These are phyloP conservation scores for Gaultheria prostrata DNA, from an alignment of 148 eudicot genomes.

Conservation along the genomic window DNA sequence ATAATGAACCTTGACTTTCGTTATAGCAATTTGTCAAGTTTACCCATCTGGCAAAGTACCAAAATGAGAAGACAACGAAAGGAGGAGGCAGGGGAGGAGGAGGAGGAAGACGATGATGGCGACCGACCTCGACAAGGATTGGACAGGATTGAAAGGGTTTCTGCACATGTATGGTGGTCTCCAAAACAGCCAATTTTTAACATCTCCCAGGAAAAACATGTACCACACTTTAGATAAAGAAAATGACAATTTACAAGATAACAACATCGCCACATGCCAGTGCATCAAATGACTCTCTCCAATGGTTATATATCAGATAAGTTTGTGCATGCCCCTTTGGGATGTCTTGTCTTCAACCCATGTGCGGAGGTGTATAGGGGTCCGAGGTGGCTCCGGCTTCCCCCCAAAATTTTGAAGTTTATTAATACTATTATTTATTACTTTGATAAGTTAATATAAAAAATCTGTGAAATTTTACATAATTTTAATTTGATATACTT, in stretches of 20 bases:
- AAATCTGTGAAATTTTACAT: too few relatives aligned
- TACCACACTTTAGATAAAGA: neutral
- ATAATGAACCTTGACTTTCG: neutral
- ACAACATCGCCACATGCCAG: neutral
- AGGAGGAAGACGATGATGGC: neutral
- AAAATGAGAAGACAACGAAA: neutral
- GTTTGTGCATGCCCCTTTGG: neutral
- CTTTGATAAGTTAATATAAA: too few relatives aligned
- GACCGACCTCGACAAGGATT: neutral
- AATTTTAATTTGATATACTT: too few relatives aligned
- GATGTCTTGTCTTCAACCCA: neutral
- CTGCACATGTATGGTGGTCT: neutral
- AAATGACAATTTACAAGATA: neutral
- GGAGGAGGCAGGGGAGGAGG: neutral
- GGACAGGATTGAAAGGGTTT: neutral
- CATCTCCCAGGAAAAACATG: neutral
- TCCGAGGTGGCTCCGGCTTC: too few relatives aligned
- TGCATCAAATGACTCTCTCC: too few relatives aligned
- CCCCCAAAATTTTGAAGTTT: too few relatives aligned
- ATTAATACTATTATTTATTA: too few relatives aligned
- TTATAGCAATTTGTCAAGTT: neutral
- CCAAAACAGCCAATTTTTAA: neutral
- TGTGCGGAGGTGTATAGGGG: too few relatives aligned
- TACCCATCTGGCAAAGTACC: conserved; percentile 4
- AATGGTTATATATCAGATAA: neutral